Conservation (phyloP, 2,329 filamentous ascomycete genomes). For the Aspergillus hortae region DNA sequence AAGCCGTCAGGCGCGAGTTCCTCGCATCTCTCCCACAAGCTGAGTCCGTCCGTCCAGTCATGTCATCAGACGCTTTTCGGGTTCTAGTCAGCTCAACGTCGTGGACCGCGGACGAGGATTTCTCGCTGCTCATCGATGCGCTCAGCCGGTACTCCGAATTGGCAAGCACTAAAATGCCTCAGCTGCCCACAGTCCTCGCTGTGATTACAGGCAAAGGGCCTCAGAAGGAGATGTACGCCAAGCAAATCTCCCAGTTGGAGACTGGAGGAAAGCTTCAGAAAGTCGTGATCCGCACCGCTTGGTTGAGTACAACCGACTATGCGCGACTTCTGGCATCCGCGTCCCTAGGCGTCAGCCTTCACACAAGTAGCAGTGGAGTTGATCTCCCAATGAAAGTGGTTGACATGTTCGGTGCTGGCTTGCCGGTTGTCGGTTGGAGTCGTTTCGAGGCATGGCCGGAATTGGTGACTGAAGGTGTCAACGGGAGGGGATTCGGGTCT, state of each 20-base stretch:
- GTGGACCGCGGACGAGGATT: slow-evolving; percentile 97
- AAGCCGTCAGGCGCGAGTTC: slow-evolving; percentile 53
- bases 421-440: slow-evolving; percentile 85
- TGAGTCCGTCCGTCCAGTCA: slow-evolving; percentile 54
- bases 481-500: slow-evolving; percentile 80
- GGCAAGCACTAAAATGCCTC: slow-evolving; percentile 40
- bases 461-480: slow-evolving; percentile 80
- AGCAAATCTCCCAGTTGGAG: slow-evolving; percentile 60
- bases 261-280: slow-evolving; percentile 61
- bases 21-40: slow-evolving; percentile 66
- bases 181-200: slow-evolving; percentile 67
- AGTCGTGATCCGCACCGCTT: slow-evolving; percentile 74
- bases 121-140: slow-evolving; percentile 79
- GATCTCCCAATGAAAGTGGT: slow-evolving; percentile 99
- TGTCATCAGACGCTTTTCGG: slow-evolving; percentile 57
- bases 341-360: slow-evolving; percentile 84
- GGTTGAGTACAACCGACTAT: slow-evolving; percentile 81
- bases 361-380: slow-evolving; percentile 90
- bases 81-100: slow-evolving; percentile 91
- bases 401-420: slow-evolving; percentile 94
- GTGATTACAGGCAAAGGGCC: slow-evolving; percentile 96
- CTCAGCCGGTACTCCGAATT: slow-evolving; percentile 67
- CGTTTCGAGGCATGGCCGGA: slow-evolving; percentile 86
- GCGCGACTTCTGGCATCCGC: slow-evolving; percentile 78
- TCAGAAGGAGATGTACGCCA: slow-evolving; percentile 71